Conservation (phyloP, 176 grass and related monocot genomes). For the Avena insularis region DNA sequence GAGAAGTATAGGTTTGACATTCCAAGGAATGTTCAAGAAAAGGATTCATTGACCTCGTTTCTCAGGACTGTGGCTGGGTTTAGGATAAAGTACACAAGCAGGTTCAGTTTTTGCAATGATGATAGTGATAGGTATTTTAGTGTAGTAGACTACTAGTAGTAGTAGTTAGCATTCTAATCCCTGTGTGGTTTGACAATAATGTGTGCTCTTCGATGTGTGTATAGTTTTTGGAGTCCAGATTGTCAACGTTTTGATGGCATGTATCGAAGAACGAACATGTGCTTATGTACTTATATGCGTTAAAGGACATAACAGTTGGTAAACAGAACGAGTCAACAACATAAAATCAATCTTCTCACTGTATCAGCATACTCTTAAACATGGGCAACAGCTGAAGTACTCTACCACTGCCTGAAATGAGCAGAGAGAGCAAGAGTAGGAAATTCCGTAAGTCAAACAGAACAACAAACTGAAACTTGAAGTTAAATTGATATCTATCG, state of each 20-base stretch:
- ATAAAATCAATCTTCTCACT: not conserved
- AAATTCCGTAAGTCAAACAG: not conserved
- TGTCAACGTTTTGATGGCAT: not conserved
- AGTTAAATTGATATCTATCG: not conserved
- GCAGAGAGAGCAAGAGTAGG: not conserved
- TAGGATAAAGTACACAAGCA: slow-evolving; percentile 18
- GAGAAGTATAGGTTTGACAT: slow-evolving; percentile 17
- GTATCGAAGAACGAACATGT: not conserved
- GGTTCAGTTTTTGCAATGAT: not conserved
- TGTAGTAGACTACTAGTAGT: not conserved
- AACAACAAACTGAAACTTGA: not conserved
- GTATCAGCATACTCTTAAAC: not conserved
- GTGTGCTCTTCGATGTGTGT: slow-evolving; percentile 33
- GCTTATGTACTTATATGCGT: too few species aligned
- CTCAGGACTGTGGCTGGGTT: not conserved
- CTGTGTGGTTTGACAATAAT: slow-evolving; percentile 23
- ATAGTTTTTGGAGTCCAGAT: not conserved
- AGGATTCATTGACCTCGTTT: slow-evolving; percentile 38
- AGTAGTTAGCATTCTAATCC: slow-evolving; percentile 25
- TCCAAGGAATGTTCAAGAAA: slow-evolving; percentile 53
- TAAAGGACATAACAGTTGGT: not conserved
- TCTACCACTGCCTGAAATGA: not conserved
- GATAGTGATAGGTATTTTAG: slow-evolving; percentile 24
- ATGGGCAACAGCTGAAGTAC: not conserved
- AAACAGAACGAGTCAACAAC: not conserved